Evolutionary conservation across 2,329 filamentous ascomycete species (phyloP).

Genomic region (Aureobasidium melanogenum): DNA sequence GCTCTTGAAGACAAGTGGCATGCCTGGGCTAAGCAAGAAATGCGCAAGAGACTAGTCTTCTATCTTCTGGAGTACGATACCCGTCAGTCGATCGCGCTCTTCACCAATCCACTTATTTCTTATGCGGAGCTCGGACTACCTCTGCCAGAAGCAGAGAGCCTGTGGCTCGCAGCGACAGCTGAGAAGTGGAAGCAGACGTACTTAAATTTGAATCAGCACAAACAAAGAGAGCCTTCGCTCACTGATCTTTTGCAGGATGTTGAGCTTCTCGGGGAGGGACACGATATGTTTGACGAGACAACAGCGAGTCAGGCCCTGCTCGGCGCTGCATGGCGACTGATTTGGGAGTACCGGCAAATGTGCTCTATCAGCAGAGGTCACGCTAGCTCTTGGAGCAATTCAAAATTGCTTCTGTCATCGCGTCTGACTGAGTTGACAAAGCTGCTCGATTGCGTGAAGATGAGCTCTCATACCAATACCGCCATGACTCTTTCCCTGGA

Average conservation of each 20-base stretch:
- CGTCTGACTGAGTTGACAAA: slow-evolving; percentile 56
- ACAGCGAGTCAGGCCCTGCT: slow-evolving; percentile 53
- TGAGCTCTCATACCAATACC: slow-evolving; percentile 28
- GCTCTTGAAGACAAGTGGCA: slow-evolving; percentile 55
- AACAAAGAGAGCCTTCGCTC: slow-evolving; percentile 41
- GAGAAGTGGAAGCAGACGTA: slow-evolving; percentile 56
- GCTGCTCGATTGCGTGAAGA: slow-evolving; percentile 44
- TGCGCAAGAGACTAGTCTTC: slow-evolving; percentile 58
- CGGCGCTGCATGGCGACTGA: slow-evolving; percentile 56
- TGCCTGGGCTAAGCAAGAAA: slow-evolving; percentile 55
- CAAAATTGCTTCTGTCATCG: slow-evolving; percentile 36
- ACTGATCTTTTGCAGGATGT: slow-evolving; percentile 51
- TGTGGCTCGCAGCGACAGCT: slow-evolving; percentile 60
- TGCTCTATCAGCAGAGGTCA: slow-evolving; percentile 44
- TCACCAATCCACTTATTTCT: slow-evolving; percentile 57
- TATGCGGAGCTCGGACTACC: slow-evolving; percentile 61
- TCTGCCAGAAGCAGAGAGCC: slow-evolving; percentile 50
- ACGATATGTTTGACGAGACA: slow-evolving; percentile 46
- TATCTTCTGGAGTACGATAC: slow-evolving; percentile 58
- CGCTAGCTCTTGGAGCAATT: slow-evolving; percentile 31
- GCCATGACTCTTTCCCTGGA: slow-evolving; percentile 33
- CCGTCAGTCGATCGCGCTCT: slow-evolving; percentile 57
- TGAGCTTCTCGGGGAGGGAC: slow-evolving; percentile 41
- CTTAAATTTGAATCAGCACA: slow-evolving; percentile 30
- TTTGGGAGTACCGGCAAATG: slow-evolving; percentile 58